Base-by-base conservation (phyloP, 441 rosid species). In the Raphanus hybrid region DNA sequence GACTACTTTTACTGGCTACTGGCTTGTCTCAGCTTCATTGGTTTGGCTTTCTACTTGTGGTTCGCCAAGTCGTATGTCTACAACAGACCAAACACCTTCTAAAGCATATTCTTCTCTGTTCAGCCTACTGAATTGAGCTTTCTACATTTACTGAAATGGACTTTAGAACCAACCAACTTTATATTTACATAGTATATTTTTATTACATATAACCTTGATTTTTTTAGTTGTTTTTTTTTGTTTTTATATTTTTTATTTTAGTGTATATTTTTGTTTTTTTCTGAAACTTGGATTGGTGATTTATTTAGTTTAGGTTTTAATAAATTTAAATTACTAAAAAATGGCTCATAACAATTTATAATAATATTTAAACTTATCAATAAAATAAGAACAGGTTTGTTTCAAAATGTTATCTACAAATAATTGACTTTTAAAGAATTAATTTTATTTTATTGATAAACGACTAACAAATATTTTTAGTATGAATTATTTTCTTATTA, bases 1-100 rank as follows among this genome's bases (percentile, higher is more conserved):
- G 82, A 87, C 75, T 85, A 84, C 79, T 88, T 87, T 67, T 88
- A 87, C 45, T 85, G 85, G 88, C 66, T 88, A 54, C 84, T 87
- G 12, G 84, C 84, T 16, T 84, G 77, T 43, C 77, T 88, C 15
- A 81, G 85, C 77, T 69, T 58, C 35, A 23, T 74, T 6, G 8
- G 50, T 20, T 79, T 74, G 0, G 18, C 72, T 26, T 63, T 0
- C 9, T 32, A 37, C 32, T 16, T 15, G 39, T 79, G 75, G 54
- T 57, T 79, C 10, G 60, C 82, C 63, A 79, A 74, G n/a, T 69
- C 67, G 0, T 79, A 74, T 69, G 78, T 57, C 14, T 74, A 78
- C 60, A 73, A 32, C 6, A 63, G 20, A 16, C 8, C 60, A 52
- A 43, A 67, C 50, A 34, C 45, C 12, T 63, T 65, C 9, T 74